Base-by-base conservation (phyloP, 352 stramenopile genomes). In the Pythium phragmitis region DNA sequence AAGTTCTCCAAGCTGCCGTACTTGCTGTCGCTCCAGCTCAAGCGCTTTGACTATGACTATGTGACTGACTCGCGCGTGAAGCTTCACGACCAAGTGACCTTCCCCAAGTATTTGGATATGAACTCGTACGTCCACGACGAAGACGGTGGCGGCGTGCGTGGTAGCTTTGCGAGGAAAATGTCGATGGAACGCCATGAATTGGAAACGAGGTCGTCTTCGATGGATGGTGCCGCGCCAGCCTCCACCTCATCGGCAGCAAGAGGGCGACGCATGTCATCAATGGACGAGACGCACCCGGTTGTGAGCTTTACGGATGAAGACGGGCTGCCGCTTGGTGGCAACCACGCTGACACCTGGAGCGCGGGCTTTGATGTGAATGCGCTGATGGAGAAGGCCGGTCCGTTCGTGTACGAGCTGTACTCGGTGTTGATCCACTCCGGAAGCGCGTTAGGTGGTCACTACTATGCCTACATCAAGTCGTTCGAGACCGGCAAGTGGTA, bases 391-490 rank as follows among this genome's bases (percentile, higher is more conserved):
- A 76, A 77, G 21, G 77, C 73, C 2, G 86, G 86, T 2, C 82
- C 86, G 37, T 77, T 87, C 46, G 81, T 96, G 45, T 98, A 97
- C 67, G 89, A 97, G 65, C 73, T 98, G 51, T 96, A 97, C 69
- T 96, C 86, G 23, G 88, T 98, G 26, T 74, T 98, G 7, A 94
- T 98, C 46, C 92, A 98, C 72, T 94, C 80, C 37, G 93, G 93
- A n/a, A 96, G 92, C 53, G 91, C 93, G 2, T 68, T 96, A 21
- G 88, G 88, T 23, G 93, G 93, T 12, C 93, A 98, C 71, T 98
- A 98, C 72, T 98, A 96, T 67, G 91, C 92, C 26, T 98, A 96
- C 75, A 98, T 98, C 64, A 93, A 92, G 62, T 90, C 82, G 57
- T 74, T 94, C 23, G 87, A 93, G 51, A 82, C 65, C 9, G 85